Evolutionary conservation across 495 filamentous ascomycete species (phyloP).

Genomic region (Daldinia decipiens): DNA sequence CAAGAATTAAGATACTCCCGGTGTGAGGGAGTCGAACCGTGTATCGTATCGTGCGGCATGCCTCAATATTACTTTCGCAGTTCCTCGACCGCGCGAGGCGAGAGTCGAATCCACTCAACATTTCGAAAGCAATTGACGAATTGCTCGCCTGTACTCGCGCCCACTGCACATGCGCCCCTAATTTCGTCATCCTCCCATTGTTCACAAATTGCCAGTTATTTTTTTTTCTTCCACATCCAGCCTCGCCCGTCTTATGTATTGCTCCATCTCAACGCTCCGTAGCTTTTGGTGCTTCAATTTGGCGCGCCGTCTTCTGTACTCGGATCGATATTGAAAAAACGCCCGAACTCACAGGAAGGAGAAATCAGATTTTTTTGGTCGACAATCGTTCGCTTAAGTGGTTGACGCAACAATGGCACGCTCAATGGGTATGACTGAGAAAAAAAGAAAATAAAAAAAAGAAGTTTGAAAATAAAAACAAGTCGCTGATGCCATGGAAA

Average conservation of each 20-base stretch:
- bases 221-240: slow-evolving; percentile 32
- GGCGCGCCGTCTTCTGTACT: slow-evolving; percentile 34
- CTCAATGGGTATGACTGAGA: slow-evolving; percentile 51
- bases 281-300: slow-evolving; percentile 32
- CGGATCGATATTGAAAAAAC: slow-evolving; percentile 43
- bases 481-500: slow-evolving; percentile 53
- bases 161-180: slow-evolving; percentile 21
- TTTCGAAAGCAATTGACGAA: slow-evolving; percentile 34
- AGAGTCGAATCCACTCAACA: slow-evolving; percentile 19
- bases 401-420: slow-evolving; percentile 45
- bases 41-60: slow-evolving; percentile 41
- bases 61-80: slow-evolving; percentile 33
- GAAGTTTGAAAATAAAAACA: slow-evolving; percentile 41
- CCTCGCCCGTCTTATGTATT: slow-evolving; percentile 40
- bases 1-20: slow-evolving; percentile 44
- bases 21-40: slow-evolving; percentile 27
- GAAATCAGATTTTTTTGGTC: slow-evolving; percentile 48
- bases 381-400: slow-evolving; percentile 46
- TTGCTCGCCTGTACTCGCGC: slow-evolving; percentile 18
- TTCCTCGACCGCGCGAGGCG: slow-evolving; percentile 30
- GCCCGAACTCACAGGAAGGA: slow-evolving; percentile 45
- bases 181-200: slow-evolving; percentile 31
- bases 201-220: slow-evolving; percentile 45
- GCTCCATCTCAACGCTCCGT: slow-evolving; percentile 14
- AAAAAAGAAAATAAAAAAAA: slow-evolving; percentile 30